Base-by-base conservation (phyloP, 768 basidiomycete genomes). In the Termitomyces sp. region DNA sequence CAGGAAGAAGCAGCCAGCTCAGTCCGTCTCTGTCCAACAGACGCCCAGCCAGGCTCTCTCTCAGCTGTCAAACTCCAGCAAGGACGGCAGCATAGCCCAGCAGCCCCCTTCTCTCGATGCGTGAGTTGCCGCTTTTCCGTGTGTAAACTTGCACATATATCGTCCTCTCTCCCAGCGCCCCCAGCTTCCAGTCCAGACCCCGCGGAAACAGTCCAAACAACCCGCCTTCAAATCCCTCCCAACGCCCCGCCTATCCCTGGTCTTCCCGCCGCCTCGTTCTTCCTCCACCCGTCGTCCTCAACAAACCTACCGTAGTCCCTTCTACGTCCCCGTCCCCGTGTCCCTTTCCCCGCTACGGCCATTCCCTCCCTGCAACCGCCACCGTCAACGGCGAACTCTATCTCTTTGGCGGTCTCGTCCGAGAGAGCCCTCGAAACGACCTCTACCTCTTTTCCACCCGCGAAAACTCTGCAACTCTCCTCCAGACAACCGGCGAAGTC, bases 311-410 rank as follows among this genome's bases (percentile, higher is more conserved):
- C 47, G 74, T 83, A 54, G 78, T 77, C 0, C 81, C 84, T n/a
- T 81, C 88, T 9, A 83, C 82, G 0, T 75, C 83, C 1, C 85
- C 87, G 2, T 93, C 93, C 0, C 88, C 92, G 0, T 87, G 88
- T 1, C 96, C 96, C 0, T 98, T 98, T 72, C 96, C 97, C 27
- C 87, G 96, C 44, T 99, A 98, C 69, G 97, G 96, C 27, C 93
- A 97, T 69, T 88, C 95, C 13, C 83, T 98, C 6, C 95, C 95
- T 9, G 82, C 89, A 6, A 82, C 80, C 8, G 83, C 91, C 2
- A 88, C 87, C 24, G 69, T 82, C n/a, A 81, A 78, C 6, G 97
- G 97, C 8, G 95, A 98, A 65, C 86, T 99, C 62, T 95, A 93
- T 74, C 81, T 99, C 61, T 99, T 99, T 64, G 97, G 97, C 61